These are phyloP conservation scores for Hanseniaspora clermontiae DNA, from an alignment of 805 yeast genomes.

Conservation along the genomic window DNA sequence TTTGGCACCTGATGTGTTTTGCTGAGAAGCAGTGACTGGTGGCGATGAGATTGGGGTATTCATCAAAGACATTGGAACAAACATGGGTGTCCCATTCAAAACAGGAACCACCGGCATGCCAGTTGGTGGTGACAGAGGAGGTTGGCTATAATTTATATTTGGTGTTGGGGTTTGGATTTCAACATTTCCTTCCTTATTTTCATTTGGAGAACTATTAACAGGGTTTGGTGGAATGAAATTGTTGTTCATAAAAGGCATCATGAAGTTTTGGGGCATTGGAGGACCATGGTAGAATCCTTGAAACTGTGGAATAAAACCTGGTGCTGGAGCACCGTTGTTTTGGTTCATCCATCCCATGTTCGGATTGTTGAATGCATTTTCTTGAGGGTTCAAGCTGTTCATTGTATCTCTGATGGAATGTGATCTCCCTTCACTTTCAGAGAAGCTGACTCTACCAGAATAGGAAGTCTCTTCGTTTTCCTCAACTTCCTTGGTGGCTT, in stretches of 20 bases:
- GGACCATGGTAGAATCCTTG: background rate
- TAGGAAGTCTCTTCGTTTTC: background rate
- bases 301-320: background rate
- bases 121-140: background rate
- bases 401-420: slow-evolving; percentile 9
- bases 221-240: background rate
- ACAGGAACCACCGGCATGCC: slow-evolving; percentile 4
- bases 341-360: background rate
- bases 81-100: slow-evolving; percentile 3
- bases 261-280: slow-evolving; percentile 5
- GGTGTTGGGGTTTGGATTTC: background rate
- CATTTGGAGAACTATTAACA: background rate
- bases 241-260: slow-evolving; percentile 6
- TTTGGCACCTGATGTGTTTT: slow-evolving; percentile 13
- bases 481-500: slow-evolving; percentile 27
- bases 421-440: slow-evolving; percentile 12
- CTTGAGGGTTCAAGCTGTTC: slow-evolving; percentile 6
- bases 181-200: background rate
- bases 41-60: slow-evolving; percentile 9
- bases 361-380: background rate
- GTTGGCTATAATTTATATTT: background rate
- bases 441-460: slow-evolving; percentile 1
- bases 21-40: background rate
- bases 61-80: slow-evolving; percentile 6
- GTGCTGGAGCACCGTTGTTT: background rate